These are phyloP conservation scores for Yamadazyma kitorensis DNA, from an alignment of 805 yeast genomes.

Conservation along the genomic window DNA sequence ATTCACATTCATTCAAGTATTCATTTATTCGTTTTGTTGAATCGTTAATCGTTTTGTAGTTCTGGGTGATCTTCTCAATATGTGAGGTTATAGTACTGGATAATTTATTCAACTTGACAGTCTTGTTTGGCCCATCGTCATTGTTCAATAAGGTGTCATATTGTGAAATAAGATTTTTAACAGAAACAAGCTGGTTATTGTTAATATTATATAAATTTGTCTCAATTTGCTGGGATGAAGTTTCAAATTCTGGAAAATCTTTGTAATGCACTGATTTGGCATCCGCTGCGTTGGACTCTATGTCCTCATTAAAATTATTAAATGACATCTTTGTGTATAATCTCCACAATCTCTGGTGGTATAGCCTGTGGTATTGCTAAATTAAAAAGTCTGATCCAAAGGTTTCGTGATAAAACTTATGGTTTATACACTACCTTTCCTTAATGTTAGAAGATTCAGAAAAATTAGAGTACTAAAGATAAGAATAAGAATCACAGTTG, in stretches of 20 bases:
- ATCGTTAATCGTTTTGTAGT: constrained; percentile 29
- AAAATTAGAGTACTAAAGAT: too few species aligned
- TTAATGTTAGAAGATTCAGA: too few species aligned
- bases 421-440: too few species aligned
- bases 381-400: too few species aligned
- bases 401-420: too few species aligned
- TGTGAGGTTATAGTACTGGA: constrained; percentile 16
- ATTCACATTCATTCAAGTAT: constrained; percentile 27
- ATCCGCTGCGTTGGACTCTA: constrained; percentile 11
- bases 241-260: constrained; percentile 42
- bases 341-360: too few species aligned
- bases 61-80: constrained; percentile 24
- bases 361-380: too few species aligned
- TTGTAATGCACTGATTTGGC: constrained; percentile 24
- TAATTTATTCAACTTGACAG: constrained; percentile 9
- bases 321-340: constrained; percentile 23
- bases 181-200: constrained; percentile 18
- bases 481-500: too few species aligned
- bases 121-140: constrained; percentile 5
- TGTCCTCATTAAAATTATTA: constrained; percentile 22
- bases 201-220: constrained; percentile 28
- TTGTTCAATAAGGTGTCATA: constrained; percentile 16
- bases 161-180: constrained; percentile 21
- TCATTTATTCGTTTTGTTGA: constrained; percentile 25
- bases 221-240: constrained; percentile 29